Conservation (phyloP, 768 basidiomycete genomes). For the Lyophyllum decastes region DNA sequence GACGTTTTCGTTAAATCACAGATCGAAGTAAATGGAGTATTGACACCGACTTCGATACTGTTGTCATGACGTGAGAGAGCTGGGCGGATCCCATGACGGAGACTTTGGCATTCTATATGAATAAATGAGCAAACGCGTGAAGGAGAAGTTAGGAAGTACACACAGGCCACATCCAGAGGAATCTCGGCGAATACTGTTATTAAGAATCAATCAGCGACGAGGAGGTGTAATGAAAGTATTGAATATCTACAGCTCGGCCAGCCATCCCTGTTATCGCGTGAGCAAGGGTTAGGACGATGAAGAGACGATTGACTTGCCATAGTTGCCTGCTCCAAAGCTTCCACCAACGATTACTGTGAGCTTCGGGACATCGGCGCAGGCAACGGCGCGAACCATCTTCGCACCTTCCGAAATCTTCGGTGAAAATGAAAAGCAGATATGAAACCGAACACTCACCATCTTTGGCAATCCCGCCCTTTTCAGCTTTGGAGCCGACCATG, state of each 20-base stretch:
- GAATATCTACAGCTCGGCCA: constrained; percentile 76
- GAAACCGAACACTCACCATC: constrained; percentile 50
- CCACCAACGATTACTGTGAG: constrained; percentile 92
- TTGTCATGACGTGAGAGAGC: constrained; percentile 89
- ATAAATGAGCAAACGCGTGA: constrained; percentile 8
- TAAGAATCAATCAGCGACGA: constrained; percentile 2
- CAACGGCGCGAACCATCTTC: constrained; percentile 96
- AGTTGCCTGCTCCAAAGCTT: constrained; percentile 94
- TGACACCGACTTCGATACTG: constrained; percentile 69
- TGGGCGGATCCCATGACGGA: constrained; percentile 96
- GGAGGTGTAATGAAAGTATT: background rate
- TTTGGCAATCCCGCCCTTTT: constrained; percentile 92
- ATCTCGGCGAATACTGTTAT: constrained; percentile 86
- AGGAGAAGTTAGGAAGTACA: constrained; percentile 26
- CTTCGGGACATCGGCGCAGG: constrained; percentile 93
- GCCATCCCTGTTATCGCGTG: constrained; percentile 64
- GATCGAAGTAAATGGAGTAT: background rate
- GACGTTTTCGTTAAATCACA: background rate
- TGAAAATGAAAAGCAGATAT: background rate
- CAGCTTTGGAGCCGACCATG: constrained; percentile 97
- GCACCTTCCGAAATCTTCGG: constrained; percentile 46
- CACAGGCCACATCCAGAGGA: constrained; percentile 99
- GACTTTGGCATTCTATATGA: constrained; percentile 78
- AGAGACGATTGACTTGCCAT: constrained; percentile 52
- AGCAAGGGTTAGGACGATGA: constrained; percentile 1